phyloP scores from a whole-genome alignment of 73 alveolate species.

The Symbiodinium natans region DNA sequence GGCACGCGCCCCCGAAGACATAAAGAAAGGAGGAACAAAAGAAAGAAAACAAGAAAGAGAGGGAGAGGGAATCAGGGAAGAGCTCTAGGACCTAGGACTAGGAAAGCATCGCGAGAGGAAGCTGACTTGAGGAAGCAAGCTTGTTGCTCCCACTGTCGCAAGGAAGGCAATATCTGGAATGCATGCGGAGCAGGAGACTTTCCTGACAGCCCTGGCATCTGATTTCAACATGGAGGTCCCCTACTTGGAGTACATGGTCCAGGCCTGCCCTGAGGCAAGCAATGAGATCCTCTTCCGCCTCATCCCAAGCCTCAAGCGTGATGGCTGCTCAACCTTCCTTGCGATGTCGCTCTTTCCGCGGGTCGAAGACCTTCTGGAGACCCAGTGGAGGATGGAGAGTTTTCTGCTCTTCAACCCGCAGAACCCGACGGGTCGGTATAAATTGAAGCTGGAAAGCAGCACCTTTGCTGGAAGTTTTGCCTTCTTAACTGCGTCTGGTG shows the following conservation, averaged over 20 bases:
- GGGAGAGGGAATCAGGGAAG: too few species aligned
- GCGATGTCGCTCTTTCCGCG: constrained; percentile 52
- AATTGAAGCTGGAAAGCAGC: constrained; percentile 28
- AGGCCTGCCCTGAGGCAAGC: constrained; percentile 84
- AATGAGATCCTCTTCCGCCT: constrained; percentile 55
- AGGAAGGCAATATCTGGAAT: constrained; percentile 78
- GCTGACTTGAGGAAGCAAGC: too few species aligned
- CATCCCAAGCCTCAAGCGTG: constrained; percentile 68
- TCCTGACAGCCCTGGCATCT: constrained; percentile 60
- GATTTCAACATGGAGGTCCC: constrained; percentile 87
- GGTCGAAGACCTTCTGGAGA: constrained; percentile 68
- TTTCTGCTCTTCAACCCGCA: constrained; percentile 72
- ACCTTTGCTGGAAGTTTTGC: background rate
- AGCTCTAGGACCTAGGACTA: too few species aligned
- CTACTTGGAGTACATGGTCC: constrained; percentile 83
- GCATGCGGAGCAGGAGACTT: constrained; percentile 88
- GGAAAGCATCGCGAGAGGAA: too few species aligned
- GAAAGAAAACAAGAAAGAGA: too few species aligned
- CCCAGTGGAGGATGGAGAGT: constrained; percentile 41
- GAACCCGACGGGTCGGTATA: constrained; percentile 63
- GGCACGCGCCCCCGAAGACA: too few species aligned
- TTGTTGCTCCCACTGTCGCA: too few species aligned
- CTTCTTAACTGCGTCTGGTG: background rate
- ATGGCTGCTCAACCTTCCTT: constrained; percentile 10
- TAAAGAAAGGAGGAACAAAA: too few species aligned